phyloP scores from a whole-genome alignment of 2,329 filamentous ascomycete species.

The Xylariaceae sp. region DNA sequence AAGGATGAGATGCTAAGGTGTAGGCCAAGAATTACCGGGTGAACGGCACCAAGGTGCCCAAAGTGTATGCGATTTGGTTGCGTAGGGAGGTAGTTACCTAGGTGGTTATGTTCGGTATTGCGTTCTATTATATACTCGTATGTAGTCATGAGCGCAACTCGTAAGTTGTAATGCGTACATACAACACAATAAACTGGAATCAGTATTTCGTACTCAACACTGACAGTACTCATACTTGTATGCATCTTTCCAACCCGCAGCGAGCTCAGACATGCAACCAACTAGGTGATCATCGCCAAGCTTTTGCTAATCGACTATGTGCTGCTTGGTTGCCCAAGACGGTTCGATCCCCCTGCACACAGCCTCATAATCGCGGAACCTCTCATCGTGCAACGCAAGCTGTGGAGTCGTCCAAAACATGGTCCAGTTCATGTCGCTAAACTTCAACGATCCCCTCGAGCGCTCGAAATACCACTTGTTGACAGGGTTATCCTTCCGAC shows the following conservation, averaged over 20 bases:
- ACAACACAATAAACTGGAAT: too few species aligned
- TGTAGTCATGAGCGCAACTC: too few species aligned
- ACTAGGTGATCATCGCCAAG: background rate
- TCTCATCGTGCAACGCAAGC: constrained; percentile 49
- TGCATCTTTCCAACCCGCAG: background rate
- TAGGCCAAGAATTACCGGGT: too few species aligned
- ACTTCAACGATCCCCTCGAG: constrained; percentile 74
- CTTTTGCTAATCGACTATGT: constrained; percentile 48
- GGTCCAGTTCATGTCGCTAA: constrained; percentile 80
- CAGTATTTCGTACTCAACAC: too few species aligned
- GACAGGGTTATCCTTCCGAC: constrained; percentile 83
- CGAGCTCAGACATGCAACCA: background rate
- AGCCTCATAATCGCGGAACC: constrained; percentile 64
- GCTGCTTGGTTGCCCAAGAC: constrained; percentile 58
- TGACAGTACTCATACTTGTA: background rate
- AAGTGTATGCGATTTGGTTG: too few species aligned
- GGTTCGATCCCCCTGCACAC: constrained; percentile 64
- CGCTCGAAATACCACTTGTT: constrained; percentile 99
- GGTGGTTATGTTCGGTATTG: too few species aligned
- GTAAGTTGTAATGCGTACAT: too few species aligned
- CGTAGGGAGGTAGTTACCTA: too few species aligned
- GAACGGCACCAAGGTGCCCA: too few species aligned
- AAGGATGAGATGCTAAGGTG: too few species aligned
- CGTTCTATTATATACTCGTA: too few species aligned
- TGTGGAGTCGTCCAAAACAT: constrained; percentile 95